phyloP scores from a whole-genome alignment of 1,284 basidiomycete species.

The Ganoderma leucocontextum region DNA sequence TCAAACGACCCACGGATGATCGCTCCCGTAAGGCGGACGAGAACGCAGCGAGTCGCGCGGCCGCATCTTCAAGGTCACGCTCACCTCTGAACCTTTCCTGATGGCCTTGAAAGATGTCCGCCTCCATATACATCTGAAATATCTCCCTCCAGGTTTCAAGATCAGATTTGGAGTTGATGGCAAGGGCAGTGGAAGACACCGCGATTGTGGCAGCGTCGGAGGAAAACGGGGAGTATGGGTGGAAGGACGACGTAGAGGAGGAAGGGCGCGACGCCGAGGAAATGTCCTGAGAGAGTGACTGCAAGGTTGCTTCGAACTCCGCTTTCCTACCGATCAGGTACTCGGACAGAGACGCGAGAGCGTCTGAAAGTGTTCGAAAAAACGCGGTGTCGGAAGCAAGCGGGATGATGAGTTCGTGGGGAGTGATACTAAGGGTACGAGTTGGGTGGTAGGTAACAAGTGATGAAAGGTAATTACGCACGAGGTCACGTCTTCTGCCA shows the following conservation, averaged over 20 bases:
- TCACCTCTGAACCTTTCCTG: conserved; percentile 82
- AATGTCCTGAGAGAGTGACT: conserved; percentile 67
- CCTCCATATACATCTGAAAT: conserved; percentile 88
- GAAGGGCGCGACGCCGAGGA: conserved; percentile 67
- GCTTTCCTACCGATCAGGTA: conserved; percentile 71
- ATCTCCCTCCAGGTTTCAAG: conserved; percentile 94
- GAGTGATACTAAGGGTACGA: conserved; percentile 13
- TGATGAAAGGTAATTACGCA: conserved; percentile 4
- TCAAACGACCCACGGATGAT: conserved; percentile 64
- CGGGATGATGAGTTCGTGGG: conserved; percentile 79
- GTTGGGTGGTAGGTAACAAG: neutral
- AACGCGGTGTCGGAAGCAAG: conserved; percentile 86
- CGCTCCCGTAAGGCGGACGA: conserved; percentile 70
- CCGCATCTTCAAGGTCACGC: conserved; percentile 76
- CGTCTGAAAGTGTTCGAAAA: conserved; percentile 79
- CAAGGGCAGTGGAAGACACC: conserved; percentile 30
- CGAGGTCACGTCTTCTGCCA: conserved; percentile 3
- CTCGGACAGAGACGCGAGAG: conserved; percentile 73
- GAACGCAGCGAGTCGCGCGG: conserved; percentile 77
- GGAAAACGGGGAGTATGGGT: conserved; percentile 54
- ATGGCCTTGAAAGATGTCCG: conserved; percentile 87
- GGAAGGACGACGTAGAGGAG: conserved; percentile 55
- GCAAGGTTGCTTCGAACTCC: conserved; percentile 71
- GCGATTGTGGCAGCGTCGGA: conserved; percentile 49
- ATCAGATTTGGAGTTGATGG: conserved; percentile 59